Evolutionary conservation across 352 stramenopile species (phyloP), one percentile per base, ranked within the genome.

Genomic region (Globisporangium yorkense): DNA sequence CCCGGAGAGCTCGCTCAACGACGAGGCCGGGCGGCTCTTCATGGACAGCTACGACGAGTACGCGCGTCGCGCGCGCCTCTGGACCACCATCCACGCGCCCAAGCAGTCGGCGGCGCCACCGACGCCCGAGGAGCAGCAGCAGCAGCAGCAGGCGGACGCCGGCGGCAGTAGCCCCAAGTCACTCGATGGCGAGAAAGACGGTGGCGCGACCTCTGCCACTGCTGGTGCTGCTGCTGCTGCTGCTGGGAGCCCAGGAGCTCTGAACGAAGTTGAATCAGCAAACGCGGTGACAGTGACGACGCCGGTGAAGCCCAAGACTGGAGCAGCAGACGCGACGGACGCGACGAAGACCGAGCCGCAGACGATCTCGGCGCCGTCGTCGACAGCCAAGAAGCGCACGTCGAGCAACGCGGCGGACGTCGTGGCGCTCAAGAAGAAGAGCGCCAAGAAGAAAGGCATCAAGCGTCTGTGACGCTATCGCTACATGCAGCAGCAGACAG

Each of bases 31-130:
- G 0, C 97, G 97, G 64, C 74, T 99, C 29, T 99, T 99, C 70
- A 98, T 99, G 86, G 93, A 99, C 56, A 98, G 87, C 66, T 99
- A 99, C 68, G 94, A 98, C 33, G 97, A 99, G 67, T 99, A 97
- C 67, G 78, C 83, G 39, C 75, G 82, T 21, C 87, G 90, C 44
- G 93, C 92, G 5, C 86, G 74, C 61, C 67, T 98, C 13, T 94
- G 93, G 83, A 97, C 93, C 10, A 75, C 59, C 33, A 96, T 98
- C 50, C 93, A 98, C 65, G 92, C 93, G 18, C 72, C 76, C 8
- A 88, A 88, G 13, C 61, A 62, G 15, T 44, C 37, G 29, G 52
- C 54, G 29, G 64, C 9, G n/a, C 8, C 43, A n/a, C 18, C n/a
- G 44, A 18, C 20, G 44, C 44, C 43, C 33, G 55, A 65, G 18